Base-by-base conservation (phyloP, 2,329 filamentous ascomycete species). In the Hypomyces perniciosus region DNA sequence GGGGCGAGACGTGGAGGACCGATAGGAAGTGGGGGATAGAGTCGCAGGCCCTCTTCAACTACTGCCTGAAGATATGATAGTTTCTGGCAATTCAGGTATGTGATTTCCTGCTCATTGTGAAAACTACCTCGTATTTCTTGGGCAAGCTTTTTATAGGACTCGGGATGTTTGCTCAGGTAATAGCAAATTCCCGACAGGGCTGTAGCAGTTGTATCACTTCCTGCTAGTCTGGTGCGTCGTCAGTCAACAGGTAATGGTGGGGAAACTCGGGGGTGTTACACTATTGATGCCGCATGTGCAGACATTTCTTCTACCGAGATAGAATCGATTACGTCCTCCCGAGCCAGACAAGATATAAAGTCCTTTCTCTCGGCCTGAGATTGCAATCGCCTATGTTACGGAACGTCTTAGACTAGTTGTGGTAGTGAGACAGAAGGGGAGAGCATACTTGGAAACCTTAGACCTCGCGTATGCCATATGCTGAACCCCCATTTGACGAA, bases 31-130 rank as follows among this genome's bases (percentile, higher is more conserved):
- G 74, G 74, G 2, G 74, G 72, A 52, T 68, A 70, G 13, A 78
- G 67, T 0, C 77, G 67, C n/a, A 79, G 61, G 0, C 69, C 71
- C 56, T 80, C 77, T 46, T 71, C 71, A 31, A 79, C 69, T 7
- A 72, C 71, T 0, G 77, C 77, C 55, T 74, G 71, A 5, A 81
- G 65, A 53, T 77, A 79, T 0, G 69, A 4, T 4, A 60, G 41
- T 5, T 51, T 38, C 2, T 54, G 30, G 8, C 57, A 51, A 7
- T 43, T 51, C 4, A 34, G n/a, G 2, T 58, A 28, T 27, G 47
- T 50, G 34, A 61, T 59, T n/a, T 59, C 55, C 1, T 47, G 37
- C 26, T 53, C 52, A 12, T 4, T 28, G 6, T 42, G 8, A 31
- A 59, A 58, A 27, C 46, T 29, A 2, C 46, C 40, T 28, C 57